These are phyloP conservation scores for Xylariomycetidae sp. DNA, from an alignment of 2,329 filamentous ascomycete species.

Conservation along the genomic window DNA sequence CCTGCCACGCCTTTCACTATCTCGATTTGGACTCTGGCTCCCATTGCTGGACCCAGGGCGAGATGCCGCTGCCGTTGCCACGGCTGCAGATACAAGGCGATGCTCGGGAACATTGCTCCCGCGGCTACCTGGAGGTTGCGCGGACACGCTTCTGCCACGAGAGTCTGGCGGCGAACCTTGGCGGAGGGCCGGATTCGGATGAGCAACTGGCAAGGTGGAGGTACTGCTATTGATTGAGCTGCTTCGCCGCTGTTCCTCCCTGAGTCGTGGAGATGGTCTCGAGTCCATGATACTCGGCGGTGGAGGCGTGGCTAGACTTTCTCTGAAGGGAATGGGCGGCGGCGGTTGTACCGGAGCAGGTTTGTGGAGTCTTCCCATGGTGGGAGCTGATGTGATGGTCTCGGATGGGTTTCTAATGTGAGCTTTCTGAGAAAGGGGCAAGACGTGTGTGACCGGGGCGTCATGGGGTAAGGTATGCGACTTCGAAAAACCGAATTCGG, in stretches of 20 bases:
- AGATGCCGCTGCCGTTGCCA: conserved; percentile 12
- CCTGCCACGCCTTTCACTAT: conserved; percentile 34
- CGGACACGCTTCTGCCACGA: conserved; percentile 44
- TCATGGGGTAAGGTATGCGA: too few species aligned
- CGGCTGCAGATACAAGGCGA: conserved; percentile 25
- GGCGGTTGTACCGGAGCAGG: conserved; percentile 14
- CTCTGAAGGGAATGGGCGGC: conserved; percentile 15
- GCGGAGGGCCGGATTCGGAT: too few species aligned
- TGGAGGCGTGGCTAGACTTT: conserved; percentile 12
- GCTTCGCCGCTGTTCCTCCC: conserved; percentile 22
- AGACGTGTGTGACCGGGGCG: too few species aligned
- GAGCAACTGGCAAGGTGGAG: too few species aligned
- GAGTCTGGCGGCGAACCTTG: conserved; percentile 28
- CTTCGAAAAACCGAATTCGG: conserved; percentile 1
- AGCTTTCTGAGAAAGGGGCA: too few species aligned
- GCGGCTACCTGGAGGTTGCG: conserved; percentile 34
- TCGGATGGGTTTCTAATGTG: conserved; percentile 13
- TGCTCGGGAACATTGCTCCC: conserved; percentile 21
- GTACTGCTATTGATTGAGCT: conserved; percentile 16
- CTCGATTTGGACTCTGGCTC: conserved; percentile 38
- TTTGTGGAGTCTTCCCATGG: conserved; percentile 18
- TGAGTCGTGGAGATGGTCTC: conserved; percentile 20
- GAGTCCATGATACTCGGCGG: conserved; percentile 17
- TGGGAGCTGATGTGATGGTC: conserved; percentile 5
- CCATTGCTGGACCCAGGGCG: conserved; percentile 33